Evolutionary conservation across 169 alveolate genomes (phyloP), one percentile per base, ranked within the genome.

Genomic region (Plasmodium adleri): DNA sequence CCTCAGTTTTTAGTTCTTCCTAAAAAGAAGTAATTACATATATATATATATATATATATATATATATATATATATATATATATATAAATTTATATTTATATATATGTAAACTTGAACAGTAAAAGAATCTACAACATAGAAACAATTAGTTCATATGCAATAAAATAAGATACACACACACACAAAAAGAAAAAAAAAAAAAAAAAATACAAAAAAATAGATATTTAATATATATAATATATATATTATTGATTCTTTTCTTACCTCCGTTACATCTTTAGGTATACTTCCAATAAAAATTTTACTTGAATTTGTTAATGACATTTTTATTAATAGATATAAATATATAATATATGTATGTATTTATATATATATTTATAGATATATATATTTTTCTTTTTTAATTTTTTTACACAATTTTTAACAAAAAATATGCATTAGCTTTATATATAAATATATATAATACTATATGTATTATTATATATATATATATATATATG

Each of bases 231-330:
- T 49, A 59, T 28, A 75, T 28, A 39, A 59, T 28, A 75, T 28
- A 39, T 32, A 20, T 62, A 10, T 24, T 17, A 17, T 3, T 43
- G 66, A 3, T 54, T 20, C 4, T 17, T 72, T 6, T 43, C 78
- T 20, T 74, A 91, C 96, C 94, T 93, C 96, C 20, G 94, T 78
- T 20, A 91, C 92, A 28, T 85, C 93, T 26, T 90, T 83, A 26
- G 96, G 96, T 12, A 93, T 91, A 39, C 90, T 88, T 5, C 96
- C 96, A 15, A 93, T 78, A 72, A 93, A 93, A 20, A 93, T 72
- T 70, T 91, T 93, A 4, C 92, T 76, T 0, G 88, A 76, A 49
- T 76, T 76, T 6, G 89, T 71, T 20, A 73, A 59, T 6, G 88
- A 75, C 93, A 72, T 56, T 45, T 43, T 75, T 76, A 10, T 45